Base-by-base conservation (phyloP, 345 rosid species). In the Stellera chamaejasme region DNA sequence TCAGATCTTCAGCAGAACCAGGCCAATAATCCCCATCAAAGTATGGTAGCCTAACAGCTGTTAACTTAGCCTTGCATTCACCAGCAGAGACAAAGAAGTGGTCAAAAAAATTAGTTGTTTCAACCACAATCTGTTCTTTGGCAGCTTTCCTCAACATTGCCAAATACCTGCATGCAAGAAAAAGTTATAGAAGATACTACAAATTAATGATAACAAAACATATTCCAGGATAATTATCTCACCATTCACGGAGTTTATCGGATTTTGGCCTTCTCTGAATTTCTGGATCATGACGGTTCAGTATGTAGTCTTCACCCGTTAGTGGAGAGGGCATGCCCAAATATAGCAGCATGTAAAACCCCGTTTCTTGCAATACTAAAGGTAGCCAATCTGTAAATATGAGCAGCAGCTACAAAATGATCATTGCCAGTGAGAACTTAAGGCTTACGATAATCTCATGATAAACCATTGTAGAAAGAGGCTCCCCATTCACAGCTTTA, bases 1-100 rank as follows among this genome's bases (percentile, higher is more conserved):
- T 85, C 50, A 94, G 73, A 68, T 94, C 97, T 77, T 94, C 99
- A 2, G 99, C 97, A 54, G 97, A 97, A 72, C 97, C 99, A 51
- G 99, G 97, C 99, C 99, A 94, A 66, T 94, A 94, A 77, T 94
- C 97, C 66, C 99, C 99, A 68, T 94, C 99, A 65, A 94, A 94
- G 76, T 94, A 94, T 42, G 99, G 99, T 49, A 94, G 79, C 82
- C 99, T 90, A 49, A 95, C 87, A 39, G 99, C 99, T 12, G 99
- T 94, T 59, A 90, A 90, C 80, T 83, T 90, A 56, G 92, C 92
- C 73, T 80, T 87, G 63, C 87, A 80, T 74, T 94, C 99, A 60
- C 97, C 96, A 32, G 67, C 65, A 63, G 85, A 72, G 59, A 80
- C 76, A 61, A 94, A 94, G 81, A 94, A 94, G 70, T 83, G 99